Evolutionary conservation across 257 asterid genomes (phyloP).

Genomic region (Striga asiatica): DNA sequence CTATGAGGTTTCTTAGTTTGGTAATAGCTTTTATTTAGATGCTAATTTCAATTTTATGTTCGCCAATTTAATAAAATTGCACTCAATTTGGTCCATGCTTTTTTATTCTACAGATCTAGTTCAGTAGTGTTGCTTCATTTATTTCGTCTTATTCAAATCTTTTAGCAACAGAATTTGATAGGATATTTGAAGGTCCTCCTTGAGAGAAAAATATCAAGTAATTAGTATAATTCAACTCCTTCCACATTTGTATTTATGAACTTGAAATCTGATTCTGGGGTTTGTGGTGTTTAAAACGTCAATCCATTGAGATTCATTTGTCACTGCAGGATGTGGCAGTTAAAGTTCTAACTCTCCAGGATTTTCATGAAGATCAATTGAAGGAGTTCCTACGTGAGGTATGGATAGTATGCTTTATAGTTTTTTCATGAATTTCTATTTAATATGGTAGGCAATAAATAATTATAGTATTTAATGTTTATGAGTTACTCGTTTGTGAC

Average conservation of each 20-base stretch:
- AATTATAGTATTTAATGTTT: neutral
- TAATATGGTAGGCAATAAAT: neutral
- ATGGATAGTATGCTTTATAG: constrained; percentile 6
- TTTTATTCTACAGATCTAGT: neutral
- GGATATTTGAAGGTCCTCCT: neutral
- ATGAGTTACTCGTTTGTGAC: neutral
- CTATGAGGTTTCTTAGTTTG: neutral
- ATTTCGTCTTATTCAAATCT: neutral
- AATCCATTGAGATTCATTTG: neutral
- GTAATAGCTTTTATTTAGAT: neutral
- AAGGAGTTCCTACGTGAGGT: constrained; percentile 96
- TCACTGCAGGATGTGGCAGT: constrained; percentile 87
- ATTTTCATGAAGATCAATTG: constrained; percentile 83
- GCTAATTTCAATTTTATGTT: neutral
- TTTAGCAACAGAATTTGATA: neutral
- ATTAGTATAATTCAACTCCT: neutral
- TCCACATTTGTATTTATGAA: neutral
- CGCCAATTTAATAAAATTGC: neutral
- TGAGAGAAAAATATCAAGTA: neutral
- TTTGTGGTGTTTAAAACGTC: neutral
- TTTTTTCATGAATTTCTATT: neutral
- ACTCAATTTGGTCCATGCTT: neutral
- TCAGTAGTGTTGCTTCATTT: neutral
- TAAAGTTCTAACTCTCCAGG: constrained; percentile 73
- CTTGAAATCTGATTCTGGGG: neutral